Evolutionary conservation across 2,329 filamentous ascomycete genomes (phyloP).

Genomic region (Aspergillus ibericus): DNA sequence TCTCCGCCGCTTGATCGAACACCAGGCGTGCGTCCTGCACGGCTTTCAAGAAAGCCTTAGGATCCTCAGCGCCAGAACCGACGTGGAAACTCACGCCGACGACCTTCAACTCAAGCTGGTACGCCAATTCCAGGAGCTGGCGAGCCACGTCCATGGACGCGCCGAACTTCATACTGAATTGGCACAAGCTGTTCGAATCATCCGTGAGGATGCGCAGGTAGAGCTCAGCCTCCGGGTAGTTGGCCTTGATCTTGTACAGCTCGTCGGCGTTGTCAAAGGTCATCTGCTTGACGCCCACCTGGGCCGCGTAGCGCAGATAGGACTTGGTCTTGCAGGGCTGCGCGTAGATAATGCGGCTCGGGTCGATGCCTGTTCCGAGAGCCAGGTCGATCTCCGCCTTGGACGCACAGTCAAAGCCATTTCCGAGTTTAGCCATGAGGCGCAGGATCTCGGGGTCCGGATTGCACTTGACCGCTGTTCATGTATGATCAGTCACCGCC

Average conservation of each 20-base stretch:
- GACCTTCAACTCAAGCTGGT: constrained; percentile 80
- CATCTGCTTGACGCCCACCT: constrained; percentile 90
- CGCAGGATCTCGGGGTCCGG: constrained; percentile 85
- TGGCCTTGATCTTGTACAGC: constrained; percentile 93
- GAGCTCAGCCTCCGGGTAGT: constrained; percentile 85
- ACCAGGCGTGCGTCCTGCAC: constrained; percentile 85
- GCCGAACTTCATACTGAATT: constrained; percentile 95
- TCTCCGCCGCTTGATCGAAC: constrained; percentile 76
- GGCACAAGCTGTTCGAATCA: constrained; percentile 90
- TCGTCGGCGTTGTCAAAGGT: constrained; percentile 99
- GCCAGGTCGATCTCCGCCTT: constrained; percentile 96
- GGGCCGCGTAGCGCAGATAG: constrained; percentile 86
- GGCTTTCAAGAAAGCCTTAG: constrained; percentile 85
- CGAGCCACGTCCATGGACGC: constrained; percentile 81
- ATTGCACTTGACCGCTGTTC: constrained; percentile 93
- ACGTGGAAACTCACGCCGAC: constrained; percentile 98
- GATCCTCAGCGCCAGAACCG: constrained; percentile 91
- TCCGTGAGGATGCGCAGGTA: constrained; percentile 95
- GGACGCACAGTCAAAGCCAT: constrained; percentile 97
- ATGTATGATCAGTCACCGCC: background rate
- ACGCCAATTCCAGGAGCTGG: constrained; percentile 75
- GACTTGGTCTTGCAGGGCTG: constrained; percentile 99
- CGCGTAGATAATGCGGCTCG: constrained; percentile 94
- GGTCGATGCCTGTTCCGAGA: constrained; percentile 76
- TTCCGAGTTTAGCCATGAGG: constrained; percentile 83